Base-by-base conservation (phyloP, 1,284 basidiomycete species). In the Trametes hirsuta region DNA sequence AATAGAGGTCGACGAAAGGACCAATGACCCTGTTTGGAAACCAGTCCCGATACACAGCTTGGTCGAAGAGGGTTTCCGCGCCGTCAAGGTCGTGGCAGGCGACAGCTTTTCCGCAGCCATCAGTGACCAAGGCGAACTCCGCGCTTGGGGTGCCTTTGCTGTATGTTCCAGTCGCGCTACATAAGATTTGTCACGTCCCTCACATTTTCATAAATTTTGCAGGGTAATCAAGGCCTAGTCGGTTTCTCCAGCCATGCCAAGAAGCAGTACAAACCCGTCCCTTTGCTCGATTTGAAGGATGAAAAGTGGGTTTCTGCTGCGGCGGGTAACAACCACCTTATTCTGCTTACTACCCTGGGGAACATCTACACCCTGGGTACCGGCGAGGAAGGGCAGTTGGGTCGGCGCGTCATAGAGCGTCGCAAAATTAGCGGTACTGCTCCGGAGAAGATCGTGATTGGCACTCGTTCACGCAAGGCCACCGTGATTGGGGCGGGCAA, bases 71-170 rank as follows among this genome's bases (percentile, higher is more conserved):
- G 79, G 81, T 2, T 97, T 96, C 80, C 85, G 91, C 51, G 91
- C 95, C 0, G 93, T 95, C 4, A 84, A 87, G 61, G 82, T 94
- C 50, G 90, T 87, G 40, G 90, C 92, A 21, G 93, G 94, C 15
- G 94, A 96, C 72, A 93, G 87, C 63, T 88, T 94, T 64, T 92
- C 88, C 66, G 88, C 93, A 41, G 93, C 91, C 14, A 80, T 97
- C 62, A 88, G 87, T 59, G 82, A 84, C 59, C 79, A 87, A 56
- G 95, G 95, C 44, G 87, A 93, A 62, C 76, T 97, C 24, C 81
- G 90, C 53, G 91, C 92, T 12, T 98, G 95, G 95, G 95, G 95
- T 39, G 90, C 90, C 55, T 98, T 97, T 81, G 83, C 94, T 47
- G 95, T 95, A 74, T 70, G 92, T 80, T 39, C 51, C 42, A 50